Conservation (phyloP, 2,329 filamentous ascomycete species). For the Oidium heveae region DNA sequence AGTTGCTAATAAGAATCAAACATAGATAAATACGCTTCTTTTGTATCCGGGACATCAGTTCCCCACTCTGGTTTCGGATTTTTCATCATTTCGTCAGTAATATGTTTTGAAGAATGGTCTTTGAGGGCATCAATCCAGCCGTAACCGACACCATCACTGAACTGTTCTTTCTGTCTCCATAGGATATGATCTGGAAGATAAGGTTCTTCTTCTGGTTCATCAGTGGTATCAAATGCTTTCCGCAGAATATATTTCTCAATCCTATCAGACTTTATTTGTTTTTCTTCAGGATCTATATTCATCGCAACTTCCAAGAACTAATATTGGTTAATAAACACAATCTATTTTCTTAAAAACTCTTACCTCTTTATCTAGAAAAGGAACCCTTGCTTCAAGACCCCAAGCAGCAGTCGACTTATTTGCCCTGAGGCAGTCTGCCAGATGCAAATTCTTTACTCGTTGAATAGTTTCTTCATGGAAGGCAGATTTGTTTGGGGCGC, state of each 20-base stretch:
- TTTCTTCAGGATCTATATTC: conserved; percentile 83
- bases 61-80: conserved; percentile 97
- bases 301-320: conserved; percentile 78
- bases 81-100: conserved; percentile 96
- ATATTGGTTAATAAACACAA: conserved; percentile 4
- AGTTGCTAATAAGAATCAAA: background rate
- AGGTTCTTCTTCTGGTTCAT: conserved; percentile 53
- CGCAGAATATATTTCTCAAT: conserved; percentile 97
- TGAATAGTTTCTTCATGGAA: conserved; percentile 91
- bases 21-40: conserved; percentile 50
- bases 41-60: conserved; percentile 72
- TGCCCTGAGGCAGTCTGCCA: conserved; percentile 87
- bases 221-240: conserved; percentile 86
- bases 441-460: conserved; percentile 85
- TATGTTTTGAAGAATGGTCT: conserved; percentile 69
- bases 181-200: conserved; percentile 94
- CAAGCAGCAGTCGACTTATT: conserved; percentile 98
- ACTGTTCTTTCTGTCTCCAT: conserved; percentile 98
- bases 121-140: conserved; percentile 97
- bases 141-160: conserved; percentile 94
- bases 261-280: conserved; percentile 52
- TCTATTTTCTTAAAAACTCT: conserved; percentile 7
- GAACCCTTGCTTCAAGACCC: conserved; percentile 92
- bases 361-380: conserved; percentile 83
- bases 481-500: conserved; percentile 67